Percentiles rank a stretch among this genome's conserved stretches.
These are phyloP conservation scores for Pisolithus tinctorius DNA, from an alignment of 768 basidiomycete genomes.

Conservation along the genomic window DNA sequence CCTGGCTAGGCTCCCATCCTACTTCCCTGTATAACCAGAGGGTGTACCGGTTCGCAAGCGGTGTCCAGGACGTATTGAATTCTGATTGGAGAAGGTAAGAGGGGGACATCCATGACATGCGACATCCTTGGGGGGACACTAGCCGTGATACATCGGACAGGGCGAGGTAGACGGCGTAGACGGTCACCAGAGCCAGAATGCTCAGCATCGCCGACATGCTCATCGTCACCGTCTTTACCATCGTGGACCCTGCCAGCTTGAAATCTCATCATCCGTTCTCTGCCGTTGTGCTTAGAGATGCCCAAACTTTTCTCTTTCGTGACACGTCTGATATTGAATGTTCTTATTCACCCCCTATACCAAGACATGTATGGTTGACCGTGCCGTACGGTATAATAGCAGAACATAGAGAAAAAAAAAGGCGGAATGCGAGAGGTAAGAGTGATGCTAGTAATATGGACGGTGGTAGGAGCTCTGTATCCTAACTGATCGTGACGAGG, in stretches of 20 bases:
- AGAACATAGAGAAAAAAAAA: slow-evolving; percentile 21
- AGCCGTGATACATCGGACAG: slow-evolving; percentile 36
- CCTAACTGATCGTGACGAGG: slow-evolving; percentile 13
- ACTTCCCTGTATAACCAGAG: slow-evolving; percentile 90
- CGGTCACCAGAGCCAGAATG: slow-evolving; percentile 32
- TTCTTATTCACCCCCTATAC: slow-evolving; percentile 30
- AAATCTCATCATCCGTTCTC: background rate
- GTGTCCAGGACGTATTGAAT: slow-evolving; percentile 65
- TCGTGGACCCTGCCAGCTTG: background rate
- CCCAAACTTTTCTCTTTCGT: too few relatives aligned
- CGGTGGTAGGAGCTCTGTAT: slow-evolving; percentile 14
- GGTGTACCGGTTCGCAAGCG: slow-evolving; percentile 66
- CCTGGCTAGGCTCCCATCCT: slow-evolving; percentile 70
- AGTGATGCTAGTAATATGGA: slow-evolving; percentile 27
- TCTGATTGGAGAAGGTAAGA: slow-evolving; percentile 70
- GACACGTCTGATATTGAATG: slow-evolving; percentile 12
- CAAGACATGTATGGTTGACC: slow-evolving; percentile 22
- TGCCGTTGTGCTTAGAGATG: too few relatives aligned
- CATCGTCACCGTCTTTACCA: slow-evolving; percentile 8
- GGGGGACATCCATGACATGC: slow-evolving; percentile 96
- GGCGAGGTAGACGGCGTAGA: slow-evolving; percentile 36
- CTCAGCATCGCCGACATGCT: slow-evolving; percentile 10
- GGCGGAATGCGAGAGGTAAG: slow-evolving; percentile 26
- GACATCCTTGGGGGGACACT: slow-evolving; percentile 85
- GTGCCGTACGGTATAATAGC: slow-evolving; percentile 32